phyloP scores from a whole-genome alignment of 352 stramenopile species.

The Phytophthora sp. region DNA sequence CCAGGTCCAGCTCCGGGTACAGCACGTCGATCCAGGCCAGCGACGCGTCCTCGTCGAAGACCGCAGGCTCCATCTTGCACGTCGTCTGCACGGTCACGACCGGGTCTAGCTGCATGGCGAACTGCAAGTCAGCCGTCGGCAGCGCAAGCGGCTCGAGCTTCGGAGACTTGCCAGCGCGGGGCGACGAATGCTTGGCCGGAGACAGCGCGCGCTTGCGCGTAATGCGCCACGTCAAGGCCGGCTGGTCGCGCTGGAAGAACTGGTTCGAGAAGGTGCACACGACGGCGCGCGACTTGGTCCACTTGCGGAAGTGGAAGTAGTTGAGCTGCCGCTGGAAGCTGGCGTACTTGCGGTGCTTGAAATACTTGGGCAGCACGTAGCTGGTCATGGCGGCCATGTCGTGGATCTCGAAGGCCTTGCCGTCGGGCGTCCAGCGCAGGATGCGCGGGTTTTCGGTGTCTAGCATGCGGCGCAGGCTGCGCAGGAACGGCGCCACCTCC shows the following conservation, averaged over 20 bases:
- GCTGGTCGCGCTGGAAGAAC: constrained; percentile 68
- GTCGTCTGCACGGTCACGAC: constrained; percentile 14
- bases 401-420: constrained; percentile 68
- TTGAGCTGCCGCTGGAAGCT: constrained; percentile 92
- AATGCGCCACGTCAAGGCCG: constrained; percentile 66
- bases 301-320: constrained; percentile 92
- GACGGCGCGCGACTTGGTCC: constrained; percentile 71
- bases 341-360: constrained; percentile 94
- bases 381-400: constrained; percentile 76
- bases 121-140: neutral
- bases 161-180: neutral
- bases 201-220: constrained; percentile 57
- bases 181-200: constrained; percentile 6
- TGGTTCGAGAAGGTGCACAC: constrained; percentile 84
- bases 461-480: constrained; percentile 62
- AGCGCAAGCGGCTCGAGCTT: constrained; percentile 3
- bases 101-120: constrained; percentile 21
- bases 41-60: constrained; percentile 34
- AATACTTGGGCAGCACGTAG: constrained; percentile 90
- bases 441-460: constrained; percentile 59
- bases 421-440: constrained; percentile 64
- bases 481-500: constrained; percentile 68
- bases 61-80: neutral
- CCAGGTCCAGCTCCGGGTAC: constrained; percentile 61
- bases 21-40: constrained; percentile 72